Percentiles rank a stretch among this genome's conserved stretches.
Evolutionary conservation across 75 land plant species (phyloP).

Genomic region (Pseudotsuga menziesii): DNA sequence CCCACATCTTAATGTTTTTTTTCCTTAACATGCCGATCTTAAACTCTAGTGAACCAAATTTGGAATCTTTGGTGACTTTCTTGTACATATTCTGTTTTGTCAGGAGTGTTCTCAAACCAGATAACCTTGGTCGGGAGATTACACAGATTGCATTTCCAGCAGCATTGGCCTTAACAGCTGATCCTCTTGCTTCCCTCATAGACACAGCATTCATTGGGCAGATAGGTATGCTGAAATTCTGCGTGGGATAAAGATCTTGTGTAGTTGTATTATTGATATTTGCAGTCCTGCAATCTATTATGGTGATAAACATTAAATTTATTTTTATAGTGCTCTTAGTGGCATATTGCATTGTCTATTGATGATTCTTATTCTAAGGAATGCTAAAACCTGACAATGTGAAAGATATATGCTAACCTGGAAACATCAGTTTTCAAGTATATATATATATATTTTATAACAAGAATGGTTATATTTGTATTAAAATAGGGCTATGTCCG

Average conservation of each 20-base stretch:
- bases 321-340: too few species aligned
- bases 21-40: not conserved
- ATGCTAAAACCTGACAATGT: too few species aligned
- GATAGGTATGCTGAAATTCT: slow-evolving; percentile 38
- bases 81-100: slow-evolving; percentile 8
- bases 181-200: slow-evolving; percentile 83
- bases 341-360: too few species aligned
- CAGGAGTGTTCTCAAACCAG: slow-evolving; percentile 66
- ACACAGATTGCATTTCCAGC: slow-evolving; percentile 73
- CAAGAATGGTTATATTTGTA: too few species aligned
- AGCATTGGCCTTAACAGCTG: slow-evolving; percentile 70
- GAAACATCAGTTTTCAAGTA: too few species aligned
- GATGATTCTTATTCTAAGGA: too few species aligned
- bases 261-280: not conserved
- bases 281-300: not conserved
- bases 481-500: too few species aligned
- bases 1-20: too few species aligned
- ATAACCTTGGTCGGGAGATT: slow-evolving; percentile 75
- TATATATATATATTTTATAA: too few species aligned
- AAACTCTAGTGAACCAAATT: not conserved
- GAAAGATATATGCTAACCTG: too few species aligned
- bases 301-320: too few species aligned
- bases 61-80: not conserved
- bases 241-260: not conserved
- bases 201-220: slow-evolving; percentile 84